Conservation (phyloP, 345 rosid genomes). For the Lepidium didymum region DNA sequence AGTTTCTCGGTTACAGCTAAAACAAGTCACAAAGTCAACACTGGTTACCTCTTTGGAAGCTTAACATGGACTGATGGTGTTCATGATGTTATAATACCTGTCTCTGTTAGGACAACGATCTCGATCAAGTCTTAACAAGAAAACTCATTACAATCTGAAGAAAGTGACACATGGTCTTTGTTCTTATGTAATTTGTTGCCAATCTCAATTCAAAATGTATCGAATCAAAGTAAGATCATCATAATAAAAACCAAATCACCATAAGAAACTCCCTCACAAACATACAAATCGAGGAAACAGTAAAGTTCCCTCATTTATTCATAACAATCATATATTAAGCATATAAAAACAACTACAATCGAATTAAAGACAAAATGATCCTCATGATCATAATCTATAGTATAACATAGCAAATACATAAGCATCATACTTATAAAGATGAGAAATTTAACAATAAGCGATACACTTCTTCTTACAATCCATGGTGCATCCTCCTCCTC, state of each 20-base stretch:
- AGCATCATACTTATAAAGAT: slow-evolving; percentile 18
- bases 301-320: slow-evolving; percentile 21
- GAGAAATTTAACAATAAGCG: slow-evolving; percentile 55
- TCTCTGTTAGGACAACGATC: slow-evolving; percentile 33
- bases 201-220: not conserved
- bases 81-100: slow-evolving; percentile 33
- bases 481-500: slow-evolving; percentile 92
- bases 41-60: slow-evolving; percentile 41
- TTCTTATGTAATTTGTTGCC: not conserved
- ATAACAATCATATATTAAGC: slow-evolving; percentile 10
- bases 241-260: not conserved
- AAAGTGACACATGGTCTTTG: not conserved
- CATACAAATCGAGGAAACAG: slow-evolving; percentile 5
- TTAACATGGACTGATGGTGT: slow-evolving; percentile 36
- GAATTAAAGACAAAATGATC: slow-evolving; percentile 18
- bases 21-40: slow-evolving; percentile 25
- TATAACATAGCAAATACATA: slow-evolving; percentile 2
- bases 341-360: not conserved
- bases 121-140: not conserved
- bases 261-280: not conserved
- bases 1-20: slow-evolving; percentile 15
- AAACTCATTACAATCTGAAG: too few relatives aligned
- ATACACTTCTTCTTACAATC: slow-evolving; percentile 93
- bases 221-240: not conserved
- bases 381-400: slow-evolving; percentile 11